A percentile compares a stretch with the other conserved stretches of the same genome.
Conservation (phyloP, 305 asterid genomes). For the Vinca major region DNA sequence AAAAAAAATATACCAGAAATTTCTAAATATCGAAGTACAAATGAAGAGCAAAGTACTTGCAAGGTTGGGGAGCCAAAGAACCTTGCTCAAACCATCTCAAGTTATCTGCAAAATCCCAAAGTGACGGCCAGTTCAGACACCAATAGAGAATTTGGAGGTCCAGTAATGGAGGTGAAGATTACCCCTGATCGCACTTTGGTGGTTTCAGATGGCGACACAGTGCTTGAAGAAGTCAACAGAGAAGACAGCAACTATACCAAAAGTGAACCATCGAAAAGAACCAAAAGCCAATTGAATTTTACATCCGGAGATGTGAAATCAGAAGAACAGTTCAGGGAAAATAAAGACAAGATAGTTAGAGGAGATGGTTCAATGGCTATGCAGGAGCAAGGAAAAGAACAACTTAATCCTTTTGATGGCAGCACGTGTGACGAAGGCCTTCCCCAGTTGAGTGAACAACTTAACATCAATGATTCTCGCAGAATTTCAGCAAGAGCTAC, state of each 20-base stretch:
- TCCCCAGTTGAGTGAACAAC: not conserved
- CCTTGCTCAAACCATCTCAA: conserved; percentile 6
- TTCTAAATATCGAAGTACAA: not conserved
- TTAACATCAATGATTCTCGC: not conserved
- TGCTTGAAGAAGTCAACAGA: not conserved
- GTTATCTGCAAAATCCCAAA: not conserved
- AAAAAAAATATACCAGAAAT: not conserved
- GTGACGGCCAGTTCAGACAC: not conserved
- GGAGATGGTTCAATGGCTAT: not conserved
- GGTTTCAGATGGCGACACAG: not conserved
- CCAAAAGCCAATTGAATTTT: not conserved
- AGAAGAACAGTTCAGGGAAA: conserved; percentile 5
- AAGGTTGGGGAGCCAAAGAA: not conserved
- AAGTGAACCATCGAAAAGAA: not conserved
- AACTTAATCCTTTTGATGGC: not conserved
- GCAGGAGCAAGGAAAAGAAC: conserved; percentile 2
- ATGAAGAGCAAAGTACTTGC: not conserved
- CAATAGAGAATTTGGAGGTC: not conserved
- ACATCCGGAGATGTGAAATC: not conserved
- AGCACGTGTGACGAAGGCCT: not conserved
- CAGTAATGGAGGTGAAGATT: not conserved
- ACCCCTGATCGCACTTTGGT: not conserved
- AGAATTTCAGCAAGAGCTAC: not conserved
- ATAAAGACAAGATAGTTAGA: not conserved
- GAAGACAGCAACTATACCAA: not conserved